phyloP scores from a whole-genome alignment of 257 asterid species.

The Nicotiana tomentosiformis region DNA sequence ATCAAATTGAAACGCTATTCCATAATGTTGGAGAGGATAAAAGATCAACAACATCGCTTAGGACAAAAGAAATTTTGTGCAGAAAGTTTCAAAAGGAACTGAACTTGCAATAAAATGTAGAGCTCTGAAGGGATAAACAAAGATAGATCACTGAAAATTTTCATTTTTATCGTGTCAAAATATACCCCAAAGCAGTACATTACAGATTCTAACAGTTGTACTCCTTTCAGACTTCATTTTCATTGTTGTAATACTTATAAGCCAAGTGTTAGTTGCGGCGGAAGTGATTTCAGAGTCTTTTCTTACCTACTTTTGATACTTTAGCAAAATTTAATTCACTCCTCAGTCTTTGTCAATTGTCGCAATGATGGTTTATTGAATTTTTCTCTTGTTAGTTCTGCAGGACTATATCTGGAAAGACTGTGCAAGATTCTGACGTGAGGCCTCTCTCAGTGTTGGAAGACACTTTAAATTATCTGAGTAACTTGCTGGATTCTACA shows the following conservation, averaged over 20 bases:
- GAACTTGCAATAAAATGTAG: background rate
- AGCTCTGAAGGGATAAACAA: background rate
- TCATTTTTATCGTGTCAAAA: background rate
- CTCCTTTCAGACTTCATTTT: too few relatives aligned
- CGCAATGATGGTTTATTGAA: background rate
- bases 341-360: background rate
- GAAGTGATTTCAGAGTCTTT: background rate
- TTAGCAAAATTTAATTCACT: background rate
- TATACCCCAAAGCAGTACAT: background rate
- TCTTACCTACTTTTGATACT: background rate
- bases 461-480: slow-evolving; percentile 63
- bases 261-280: background rate
- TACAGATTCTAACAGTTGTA: background rate
- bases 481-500: slow-evolving; percentile 48
- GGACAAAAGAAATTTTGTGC: background rate
- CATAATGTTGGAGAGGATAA: background rate
- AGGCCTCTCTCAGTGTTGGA: slow-evolving; percentile 79
- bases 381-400: slow-evolving; percentile 53
- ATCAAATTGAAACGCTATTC: background rate
- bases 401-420: slow-evolving; percentile 70
- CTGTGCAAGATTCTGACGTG: slow-evolving; percentile 58
- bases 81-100: background rate
- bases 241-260: background rate
- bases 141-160: background rate
- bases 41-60: background rate